Evolutionary conservation across 305 asterid species (phyloP).

Genomic region (Solanum hybrid): DNA sequence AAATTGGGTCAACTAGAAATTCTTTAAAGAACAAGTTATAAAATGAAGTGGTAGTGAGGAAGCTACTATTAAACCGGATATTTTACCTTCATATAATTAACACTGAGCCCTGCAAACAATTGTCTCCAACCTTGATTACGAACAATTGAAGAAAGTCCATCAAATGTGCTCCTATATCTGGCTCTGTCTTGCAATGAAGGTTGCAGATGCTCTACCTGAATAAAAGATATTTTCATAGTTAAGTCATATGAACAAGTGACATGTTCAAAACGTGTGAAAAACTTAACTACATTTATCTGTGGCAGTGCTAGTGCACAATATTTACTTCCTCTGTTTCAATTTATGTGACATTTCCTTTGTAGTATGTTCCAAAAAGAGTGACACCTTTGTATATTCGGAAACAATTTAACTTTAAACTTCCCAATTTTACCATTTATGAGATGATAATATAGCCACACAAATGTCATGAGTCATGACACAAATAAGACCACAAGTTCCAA

Average conservation of each 20-base stretch:
- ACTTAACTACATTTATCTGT: background rate
- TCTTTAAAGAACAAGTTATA: background rate
- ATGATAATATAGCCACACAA: background rate
- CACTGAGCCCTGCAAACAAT: slow-evolving; percentile 86
- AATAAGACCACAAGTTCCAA: background rate
- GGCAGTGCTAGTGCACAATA: background rate
- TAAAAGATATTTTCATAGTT: background rate
- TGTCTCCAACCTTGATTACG: slow-evolving; percentile 86
- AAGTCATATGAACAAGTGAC: background rate
- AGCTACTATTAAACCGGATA: background rate
- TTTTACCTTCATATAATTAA: slow-evolving; percentile 84
- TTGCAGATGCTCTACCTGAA: slow-evolving; percentile 76
- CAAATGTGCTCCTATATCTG: slow-evolving; percentile 53
- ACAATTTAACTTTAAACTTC: background rate
- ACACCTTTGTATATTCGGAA: background rate
- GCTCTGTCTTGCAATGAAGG: slow-evolving; percentile 35
- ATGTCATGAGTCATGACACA: background rate
- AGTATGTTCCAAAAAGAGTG: background rate
- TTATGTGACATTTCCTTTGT: background rate
- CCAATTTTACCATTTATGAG: background rate
- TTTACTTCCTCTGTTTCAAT: background rate
- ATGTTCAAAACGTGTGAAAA: background rate
- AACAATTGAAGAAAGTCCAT: slow-evolving; percentile 52
- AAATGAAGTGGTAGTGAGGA: background rate
- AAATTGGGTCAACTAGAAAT: background rate